These are phyloP conservation scores for Effrenium voratum DNA, from an alignment of 73 alveolate genomes.

Conservation along the genomic window DNA sequence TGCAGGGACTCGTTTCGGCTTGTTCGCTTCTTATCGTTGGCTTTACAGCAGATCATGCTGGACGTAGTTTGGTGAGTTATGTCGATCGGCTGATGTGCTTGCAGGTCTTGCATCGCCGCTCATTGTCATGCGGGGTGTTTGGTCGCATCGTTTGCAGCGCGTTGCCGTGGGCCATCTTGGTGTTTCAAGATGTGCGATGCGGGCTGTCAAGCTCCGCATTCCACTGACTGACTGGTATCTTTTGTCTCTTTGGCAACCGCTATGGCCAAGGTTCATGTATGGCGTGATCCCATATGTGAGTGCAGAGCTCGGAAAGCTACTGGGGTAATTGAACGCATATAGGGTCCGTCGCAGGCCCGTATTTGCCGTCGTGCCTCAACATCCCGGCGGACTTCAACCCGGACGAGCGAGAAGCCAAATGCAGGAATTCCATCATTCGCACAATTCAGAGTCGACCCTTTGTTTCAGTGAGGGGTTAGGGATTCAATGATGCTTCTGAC, in stretches of 20 bases:
- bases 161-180: no score
- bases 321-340: background rate
- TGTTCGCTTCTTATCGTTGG: no score
- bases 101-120: no score
- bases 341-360: background rate
- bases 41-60: no score
- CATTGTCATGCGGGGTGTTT: background rate
- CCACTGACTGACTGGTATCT: no score
- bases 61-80: no score
- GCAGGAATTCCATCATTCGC: background rate
- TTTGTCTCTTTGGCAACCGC: no score
- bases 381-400: slow-evolving; percentile 58
- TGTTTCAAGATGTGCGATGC: no score
- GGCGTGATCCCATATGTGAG: slow-evolving; percentile 82
- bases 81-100: no score
- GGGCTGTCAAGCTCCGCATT: no score
- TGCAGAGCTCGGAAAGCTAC: background rate
- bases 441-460: background rate
- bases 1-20: no score
- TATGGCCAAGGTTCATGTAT: slow-evolving; percentile 93
- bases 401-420: background rate
- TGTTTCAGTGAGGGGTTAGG: background rate
- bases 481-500: background rate
- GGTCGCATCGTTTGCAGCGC: no score
- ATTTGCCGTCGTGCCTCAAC: slow-evolving; percentile 51